These are phyloP conservation scores for Phytophthora hibernalis DNA, from an alignment of 352 stramenopile genomes.

Conservation along the genomic window DNA sequence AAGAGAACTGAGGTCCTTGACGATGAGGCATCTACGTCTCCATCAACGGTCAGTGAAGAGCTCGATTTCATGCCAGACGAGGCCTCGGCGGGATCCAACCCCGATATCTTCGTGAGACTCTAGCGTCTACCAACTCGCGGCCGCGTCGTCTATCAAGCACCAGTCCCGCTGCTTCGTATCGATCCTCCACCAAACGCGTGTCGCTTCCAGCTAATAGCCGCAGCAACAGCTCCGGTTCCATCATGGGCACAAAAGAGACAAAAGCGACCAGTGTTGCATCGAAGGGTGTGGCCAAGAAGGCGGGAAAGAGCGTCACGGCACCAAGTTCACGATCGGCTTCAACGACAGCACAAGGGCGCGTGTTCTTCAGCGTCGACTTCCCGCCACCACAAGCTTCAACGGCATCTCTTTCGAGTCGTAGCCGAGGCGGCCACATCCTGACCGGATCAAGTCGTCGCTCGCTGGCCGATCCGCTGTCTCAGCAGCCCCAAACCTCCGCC, in stretches of 20 bases:
- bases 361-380: slow-evolving; percentile 45
- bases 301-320: slow-evolving; percentile 15
- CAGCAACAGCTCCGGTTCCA: slow-evolving; percentile 27
- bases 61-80: slow-evolving; percentile 45
- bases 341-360: slow-evolving; percentile 25
- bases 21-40: slow-evolving; percentile 42
- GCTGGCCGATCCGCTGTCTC: slow-evolving; percentile 26
- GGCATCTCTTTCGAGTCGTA: slow-evolving; percentile 24
- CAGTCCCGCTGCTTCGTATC: slow-evolving; percentile 8
- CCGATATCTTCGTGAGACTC: slow-evolving; percentile 59
- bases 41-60: slow-evolving; percentile 49
- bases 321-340: slow-evolving; percentile 18
- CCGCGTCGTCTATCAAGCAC: slow-evolving; percentile 34
- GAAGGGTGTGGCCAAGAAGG: slow-evolving; percentile 25
- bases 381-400: slow-evolving; percentile 19
- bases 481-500: slow-evolving; percentile 21
- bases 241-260: slow-evolving; percentile 21
- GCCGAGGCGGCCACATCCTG: slow-evolving; percentile 27
- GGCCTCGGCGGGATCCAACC: slow-evolving; percentile 29
- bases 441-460: slow-evolving; percentile 28
- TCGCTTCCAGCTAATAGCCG: slow-evolving; percentile 34
- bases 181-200: slow-evolving; percentile 32
- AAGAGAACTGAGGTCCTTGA: slow-evolving; percentile 41
- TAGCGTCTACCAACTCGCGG: slow-evolving; percentile 61
- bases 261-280: slow-evolving; percentile 23